Base-by-base conservation (phyloP, 148 eudicot genomes). In the Chenopodium formosanum region DNA sequence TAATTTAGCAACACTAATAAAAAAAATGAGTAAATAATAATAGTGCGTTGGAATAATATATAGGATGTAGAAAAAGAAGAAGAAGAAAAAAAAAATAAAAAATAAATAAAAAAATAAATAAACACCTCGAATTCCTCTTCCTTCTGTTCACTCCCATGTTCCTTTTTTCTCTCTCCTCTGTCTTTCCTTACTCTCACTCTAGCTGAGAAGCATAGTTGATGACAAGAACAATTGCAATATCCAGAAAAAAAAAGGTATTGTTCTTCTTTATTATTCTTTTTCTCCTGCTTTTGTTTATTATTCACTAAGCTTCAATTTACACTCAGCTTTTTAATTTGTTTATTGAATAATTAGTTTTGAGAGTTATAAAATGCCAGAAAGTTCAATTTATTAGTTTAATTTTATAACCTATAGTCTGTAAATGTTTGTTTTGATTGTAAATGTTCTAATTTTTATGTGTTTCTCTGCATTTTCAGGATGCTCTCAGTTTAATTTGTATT, bases 111-210 rank as follows among this genome's bases (percentile, higher is more conserved):
- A 0, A 34, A 40, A 13, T 1, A 4, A 52, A 67, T 23, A 31
- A n/a, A 16, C 50, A 11, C 75, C 75, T 78, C 80, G 46, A 46
- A 47, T 0, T 40, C 22, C 75, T 67, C 52, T 6, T 29, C 12
- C 47, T 50, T 65, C 22, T 69, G 10, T 17, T 79, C 31, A 31
- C 37, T 14, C n/a, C 47, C 32, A 58, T 72, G 53, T 68, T 80
- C 82, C 63, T 44, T 63, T 74, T 62, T 44, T 73, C 78, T 73
- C 78, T 73, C 46, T 73, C 71, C 62, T 60, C 53, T 50, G 58
- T 23, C 31, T 0, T 31, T 22, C 1, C 70, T 17, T 23, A 14
- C 67, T 23, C 70, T 72, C 27, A 16, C 62, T 22, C 53, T 52
- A 37, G 13, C 27, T 37, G 40, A 69, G 48, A 25, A 22, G 0